Conservation (phyloP, 1,139 yeast species). For the Lipomyces yarrowii region DNA sequence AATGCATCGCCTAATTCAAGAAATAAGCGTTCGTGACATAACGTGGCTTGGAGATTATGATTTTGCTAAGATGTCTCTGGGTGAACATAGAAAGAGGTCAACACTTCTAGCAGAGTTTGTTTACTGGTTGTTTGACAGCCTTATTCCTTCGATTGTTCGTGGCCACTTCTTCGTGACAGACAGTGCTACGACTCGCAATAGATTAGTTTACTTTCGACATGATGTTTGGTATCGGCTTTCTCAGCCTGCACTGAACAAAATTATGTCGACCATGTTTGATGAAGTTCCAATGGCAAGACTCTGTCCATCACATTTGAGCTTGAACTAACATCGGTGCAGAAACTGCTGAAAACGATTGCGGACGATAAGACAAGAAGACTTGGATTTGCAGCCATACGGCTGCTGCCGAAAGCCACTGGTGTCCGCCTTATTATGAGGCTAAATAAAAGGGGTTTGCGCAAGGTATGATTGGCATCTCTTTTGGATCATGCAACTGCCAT, state of each 20-base stretch:
- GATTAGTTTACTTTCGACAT: constrained; percentile 59
- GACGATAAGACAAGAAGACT: constrained; percentile 20
- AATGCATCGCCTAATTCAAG: constrained; percentile 40
- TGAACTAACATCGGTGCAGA: background rate
- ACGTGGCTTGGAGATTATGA: constrained; percentile 50
- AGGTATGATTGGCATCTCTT: background rate
- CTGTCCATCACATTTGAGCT: background rate
- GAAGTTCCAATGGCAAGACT: constrained; percentile 14
- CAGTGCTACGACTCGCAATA: constrained; percentile 46
- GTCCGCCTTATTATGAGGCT: constrained; percentile 38
- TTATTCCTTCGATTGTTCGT: constrained; percentile 54
- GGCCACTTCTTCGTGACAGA: constrained; percentile 72
- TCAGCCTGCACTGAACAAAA: constrained; percentile 31
- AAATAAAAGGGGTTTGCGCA: constrained; percentile 22
- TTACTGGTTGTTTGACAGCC: constrained; percentile 58
- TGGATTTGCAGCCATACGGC: constrained; percentile 36
- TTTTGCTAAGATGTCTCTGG: constrained; percentile 20
- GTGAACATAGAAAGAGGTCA: constrained; percentile 35
- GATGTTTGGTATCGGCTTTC: constrained; percentile 58
- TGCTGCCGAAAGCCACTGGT: constrained; percentile 38
- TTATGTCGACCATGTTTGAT: constrained; percentile 32
- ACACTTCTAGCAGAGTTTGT: constrained; percentile 50
- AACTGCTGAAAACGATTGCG: constrained; percentile 6
- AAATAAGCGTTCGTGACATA: constrained; percentile 47
- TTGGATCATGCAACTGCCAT: background rate